phyloP scores from a whole-genome alignment of 208 protist species.

The Naegleria fowleri region DNA sequence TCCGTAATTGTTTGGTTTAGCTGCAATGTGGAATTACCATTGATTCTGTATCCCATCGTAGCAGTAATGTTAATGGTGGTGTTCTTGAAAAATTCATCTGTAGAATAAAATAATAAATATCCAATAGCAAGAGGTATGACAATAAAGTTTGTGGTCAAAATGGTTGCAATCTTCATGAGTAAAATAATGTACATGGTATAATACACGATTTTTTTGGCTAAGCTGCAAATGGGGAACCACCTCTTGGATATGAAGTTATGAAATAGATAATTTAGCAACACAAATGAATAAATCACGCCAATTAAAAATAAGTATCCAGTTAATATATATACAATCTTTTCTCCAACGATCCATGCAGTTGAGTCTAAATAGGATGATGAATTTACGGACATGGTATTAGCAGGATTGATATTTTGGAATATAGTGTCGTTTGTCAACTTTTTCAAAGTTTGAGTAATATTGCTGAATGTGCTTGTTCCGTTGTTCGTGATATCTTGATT shows the following conservation, averaged over 20 bases:
- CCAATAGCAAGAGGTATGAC: not conserved
- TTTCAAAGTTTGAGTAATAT: not conserved
- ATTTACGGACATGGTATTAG: not conserved
- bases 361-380: too few species aligned
- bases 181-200: not conserved
- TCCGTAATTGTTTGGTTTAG: too few species aligned
- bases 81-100: not conserved
- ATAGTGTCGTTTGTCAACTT: not conserved
- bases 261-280: not conserved
- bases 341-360: too few species aligned
- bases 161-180: not conserved
- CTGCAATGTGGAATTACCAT: too few species aligned
- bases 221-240: not conserved
- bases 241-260: not conserved
- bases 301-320: not conserved
- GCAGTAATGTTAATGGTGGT: too few species aligned
- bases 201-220: not conserved
- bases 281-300: not conserved
- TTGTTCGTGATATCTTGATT: not conserved
- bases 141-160: not conserved
- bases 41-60: too few species aligned
- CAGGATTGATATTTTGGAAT: not conserved
- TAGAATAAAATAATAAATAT: not conserved
- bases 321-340: not conserved
- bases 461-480: not conserved